Base-by-base conservation (phyloP, 2,329 filamentous ascomycete genomes). In the Bipolaris victoriae region DNA sequence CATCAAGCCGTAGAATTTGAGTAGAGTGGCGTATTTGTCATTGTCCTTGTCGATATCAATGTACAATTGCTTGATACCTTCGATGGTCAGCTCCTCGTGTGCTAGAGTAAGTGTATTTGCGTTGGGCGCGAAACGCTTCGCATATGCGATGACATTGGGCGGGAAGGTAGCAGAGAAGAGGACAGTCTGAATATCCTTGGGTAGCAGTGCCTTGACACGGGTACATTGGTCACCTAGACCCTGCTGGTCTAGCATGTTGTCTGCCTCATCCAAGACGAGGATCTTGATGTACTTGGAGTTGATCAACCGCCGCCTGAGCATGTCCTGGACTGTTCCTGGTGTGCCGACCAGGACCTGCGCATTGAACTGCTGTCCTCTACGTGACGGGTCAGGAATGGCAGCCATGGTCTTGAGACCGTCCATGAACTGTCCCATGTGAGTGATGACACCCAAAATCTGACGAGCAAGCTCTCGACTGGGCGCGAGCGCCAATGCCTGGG, bases 171-270 rank as follows among this genome's bases (percentile, higher is more conserved):
- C 95, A 2, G 95, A 99, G 79, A 99, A 99, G 1, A 99, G 86
- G 4, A 98, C 89, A 37, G 94, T 88, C 77, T 99, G 95, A n/a
- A 91, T 84, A 10, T 81, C 80, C 60, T 83, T 84, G 1, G 90
- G 91, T 1, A 97, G 82, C 73, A 91, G 82, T 11, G 79, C 78
- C 81, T 96, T 97, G 67, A 97, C 91, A 65, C 93, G 88, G 68
- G 92, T 86, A 77, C 94, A 98, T 79, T 99, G 95, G 57, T 98
- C 95, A 50, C 95, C 95, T 53, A 99, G 83, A 49, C 95, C 94
- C 78, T 97, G 92, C 78, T 94, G 90, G 73, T 98, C 95, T 58
- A 99, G 82, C 95, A 99, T 99, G 80, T 97, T 98, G 80, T 99
- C 95, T 55, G 95, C 95, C 80, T 99, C 95, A 71, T 99, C 95